Percentiles rank a stretch among this genome's conserved stretches.
These are phyloP conservation scores for Suillus ampliporus DNA, from an alignment of 768 basidiomycete species.

Conservation along the genomic window DNA sequence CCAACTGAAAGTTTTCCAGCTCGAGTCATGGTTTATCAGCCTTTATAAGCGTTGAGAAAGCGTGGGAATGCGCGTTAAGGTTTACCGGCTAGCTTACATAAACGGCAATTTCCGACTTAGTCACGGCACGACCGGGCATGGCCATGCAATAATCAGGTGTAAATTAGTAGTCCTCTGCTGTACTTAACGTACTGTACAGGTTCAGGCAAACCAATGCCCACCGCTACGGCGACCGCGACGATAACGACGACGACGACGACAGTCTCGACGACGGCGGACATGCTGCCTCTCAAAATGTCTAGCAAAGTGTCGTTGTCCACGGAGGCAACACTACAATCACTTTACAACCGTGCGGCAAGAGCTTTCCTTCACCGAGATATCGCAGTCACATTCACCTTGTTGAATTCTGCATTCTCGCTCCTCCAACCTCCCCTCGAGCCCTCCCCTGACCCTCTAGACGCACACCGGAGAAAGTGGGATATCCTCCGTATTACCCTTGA, in stretches of 20 bases:
- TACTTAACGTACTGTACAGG: no score
- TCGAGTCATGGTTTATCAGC: no score
- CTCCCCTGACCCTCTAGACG: slow-evolving; percentile 47
- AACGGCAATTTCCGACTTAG: no score
- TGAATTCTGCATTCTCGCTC: slow-evolving; percentile 71
- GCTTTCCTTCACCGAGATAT: slow-evolving; percentile 81
- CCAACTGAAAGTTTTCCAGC: no score
- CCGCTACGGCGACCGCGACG: slow-evolving; percentile 49
- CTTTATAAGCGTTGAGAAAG: no score
- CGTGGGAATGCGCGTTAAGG: no score
- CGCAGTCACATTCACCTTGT: slow-evolving; percentile 64
- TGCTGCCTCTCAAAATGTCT: slow-evolving; percentile 44
- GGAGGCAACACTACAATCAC: slow-evolving; percentile 62
- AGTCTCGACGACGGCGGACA: slow-evolving; percentile 23
- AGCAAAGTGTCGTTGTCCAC: slow-evolving; percentile 33
- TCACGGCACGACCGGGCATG: no score
- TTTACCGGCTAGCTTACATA: no score
- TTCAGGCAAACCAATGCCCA: slow-evolving; percentile 46
- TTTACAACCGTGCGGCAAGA: slow-evolving; percentile 78
- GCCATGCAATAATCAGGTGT: no score
- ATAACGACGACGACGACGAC: slow-evolving; percentile 31
- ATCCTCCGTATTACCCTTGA: slow-evolving; percentile 85
- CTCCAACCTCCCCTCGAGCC: slow-evolving; percentile 48
- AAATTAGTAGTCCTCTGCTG: no score
- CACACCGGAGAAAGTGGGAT: slow-evolving; percentile 82